Conservation (phyloP, 305 asterid species). For the Galium porrigens region DNA sequence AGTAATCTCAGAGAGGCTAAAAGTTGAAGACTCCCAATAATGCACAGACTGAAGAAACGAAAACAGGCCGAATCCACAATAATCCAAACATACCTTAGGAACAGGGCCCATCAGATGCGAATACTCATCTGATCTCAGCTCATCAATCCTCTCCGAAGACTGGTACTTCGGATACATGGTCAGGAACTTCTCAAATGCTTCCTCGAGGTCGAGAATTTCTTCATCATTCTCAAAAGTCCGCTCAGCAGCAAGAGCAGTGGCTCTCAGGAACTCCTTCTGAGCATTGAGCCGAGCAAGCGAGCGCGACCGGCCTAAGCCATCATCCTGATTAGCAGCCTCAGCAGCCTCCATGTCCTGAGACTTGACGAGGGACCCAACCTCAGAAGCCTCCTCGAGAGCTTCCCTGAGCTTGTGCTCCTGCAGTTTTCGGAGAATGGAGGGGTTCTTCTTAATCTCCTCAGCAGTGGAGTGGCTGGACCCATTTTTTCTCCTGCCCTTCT, state of each 20-base stretch:
- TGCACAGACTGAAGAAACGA: conserved; percentile 70
- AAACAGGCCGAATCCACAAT: conserved; percentile 93
- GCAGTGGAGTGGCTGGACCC: conserved; percentile 38
- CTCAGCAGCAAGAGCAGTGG: conserved; percentile 88
- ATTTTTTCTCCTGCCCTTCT: conserved; percentile 63
- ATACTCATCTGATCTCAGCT: conserved; percentile 66
- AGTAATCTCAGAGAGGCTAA: conserved; percentile 80
- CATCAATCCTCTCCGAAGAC: conserved; percentile 71
- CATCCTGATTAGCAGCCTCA: conserved; percentile 46
- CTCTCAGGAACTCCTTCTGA: conserved; percentile 71
- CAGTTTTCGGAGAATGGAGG: conserved; percentile 55
- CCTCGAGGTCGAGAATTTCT: conserved; percentile 48
- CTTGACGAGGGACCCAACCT: conserved; percentile 71
- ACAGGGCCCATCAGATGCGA: conserved; percentile 46
- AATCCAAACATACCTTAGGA: conserved; percentile 80
- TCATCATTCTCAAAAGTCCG: conserved; percentile 43
- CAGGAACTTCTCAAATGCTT: conserved; percentile 63
- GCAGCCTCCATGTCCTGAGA: conserved; percentile 70
- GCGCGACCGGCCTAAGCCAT: conserved; percentile 64
- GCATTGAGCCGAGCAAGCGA: conserved; percentile 75
- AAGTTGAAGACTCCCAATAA: conserved; percentile 78
- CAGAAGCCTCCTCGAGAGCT: conserved; percentile 97
- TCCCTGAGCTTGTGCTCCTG: conserved; percentile 83
- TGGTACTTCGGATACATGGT: conserved; percentile 79
- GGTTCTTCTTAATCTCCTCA: conserved; percentile 42